Evolutionary conservation across 306 rosid genomes (phyloP).

Genomic region (Styphnolobium japonicum): DNA sequence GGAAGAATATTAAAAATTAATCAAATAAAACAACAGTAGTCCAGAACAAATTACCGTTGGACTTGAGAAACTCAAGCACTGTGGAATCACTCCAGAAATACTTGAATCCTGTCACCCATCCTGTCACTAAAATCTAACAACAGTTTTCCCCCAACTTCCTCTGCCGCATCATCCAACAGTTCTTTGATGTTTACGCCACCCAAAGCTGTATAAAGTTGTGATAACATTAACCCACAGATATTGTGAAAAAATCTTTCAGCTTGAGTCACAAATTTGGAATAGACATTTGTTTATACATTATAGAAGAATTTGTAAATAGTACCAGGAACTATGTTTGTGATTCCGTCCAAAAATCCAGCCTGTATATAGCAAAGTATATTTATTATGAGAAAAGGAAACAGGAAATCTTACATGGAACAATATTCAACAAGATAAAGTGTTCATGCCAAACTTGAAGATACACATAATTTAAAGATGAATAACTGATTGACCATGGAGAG

Average conservation of each 20-base stretch:
- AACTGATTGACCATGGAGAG: background rate
- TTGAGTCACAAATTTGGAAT: background rate
- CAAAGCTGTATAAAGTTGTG: conserved; percentile 55
- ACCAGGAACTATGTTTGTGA: conserved; percentile 95
- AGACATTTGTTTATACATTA: conserved; percentile 1
- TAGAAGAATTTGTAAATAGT: conserved; percentile 20
- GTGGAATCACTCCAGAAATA: conserved; percentile 65
- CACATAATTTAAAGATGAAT: background rate
- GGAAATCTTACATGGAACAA: conserved; percentile 10
- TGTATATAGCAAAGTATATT: conserved; percentile 32
- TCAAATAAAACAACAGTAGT: background rate
- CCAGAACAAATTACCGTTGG: conserved; percentile 31
- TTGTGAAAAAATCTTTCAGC: conserved; percentile 12
- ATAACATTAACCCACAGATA: background rate
- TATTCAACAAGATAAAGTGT: conserved; percentile 1
- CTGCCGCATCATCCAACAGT: conserved; percentile 73
- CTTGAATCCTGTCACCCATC: conserved; percentile 87
- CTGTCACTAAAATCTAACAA: conserved; percentile 76
- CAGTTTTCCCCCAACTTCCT: conserved; percentile 77
- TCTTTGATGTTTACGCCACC: conserved; percentile 84
- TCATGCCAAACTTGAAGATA: background rate
- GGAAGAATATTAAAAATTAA: background rate
- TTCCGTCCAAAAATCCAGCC: conserved; percentile 97
- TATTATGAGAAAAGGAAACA: conserved; percentile 8
- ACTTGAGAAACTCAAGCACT: background rate